These are phyloP conservation scores for Fraxinus greggii DNA, from an alignment of 305 asterid species.

Conservation along the genomic window DNA sequence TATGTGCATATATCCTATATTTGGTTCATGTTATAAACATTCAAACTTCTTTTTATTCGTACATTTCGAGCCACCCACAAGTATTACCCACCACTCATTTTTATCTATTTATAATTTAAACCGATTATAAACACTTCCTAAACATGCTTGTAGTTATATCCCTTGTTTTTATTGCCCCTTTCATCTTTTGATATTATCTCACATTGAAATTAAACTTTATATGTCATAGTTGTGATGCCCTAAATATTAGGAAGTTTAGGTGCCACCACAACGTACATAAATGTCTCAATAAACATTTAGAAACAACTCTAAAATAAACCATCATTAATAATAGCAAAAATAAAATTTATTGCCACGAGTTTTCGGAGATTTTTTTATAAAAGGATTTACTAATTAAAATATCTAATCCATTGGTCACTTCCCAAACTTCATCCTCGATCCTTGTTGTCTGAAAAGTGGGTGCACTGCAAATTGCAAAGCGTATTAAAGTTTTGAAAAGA, in stretches of 20 bases:
- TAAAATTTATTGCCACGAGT: too few relatives aligned
- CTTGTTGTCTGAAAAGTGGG: not conserved
- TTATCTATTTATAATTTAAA: too few relatives aligned
- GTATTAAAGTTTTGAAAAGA: not conserved
- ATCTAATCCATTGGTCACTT: not conserved
- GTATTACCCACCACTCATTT: not conserved
- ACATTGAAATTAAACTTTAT: not conserved
- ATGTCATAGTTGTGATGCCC: not conserved
- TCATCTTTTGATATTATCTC: not conserved
- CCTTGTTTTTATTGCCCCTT: not conserved
- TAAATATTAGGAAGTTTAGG: not conserved
- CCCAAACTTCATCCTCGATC: too few relatives aligned
- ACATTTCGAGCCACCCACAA: not conserved
- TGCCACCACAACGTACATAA: not conserved
- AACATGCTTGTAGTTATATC: not conserved
- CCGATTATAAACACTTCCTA: not conserved
- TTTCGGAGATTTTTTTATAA: not conserved
- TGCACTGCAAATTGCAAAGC: not conserved
- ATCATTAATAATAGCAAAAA: not conserved
- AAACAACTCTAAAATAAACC: not conserved
- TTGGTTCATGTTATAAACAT: not conserved
- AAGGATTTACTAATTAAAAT: not conserved
- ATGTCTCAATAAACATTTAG: not conserved
- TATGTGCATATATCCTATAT: not conserved
- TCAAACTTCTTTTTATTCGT: not conserved